A percentile compares a stretch with the other conserved stretches of the same genome.
These are phyloP conservation scores for Yamadazyma oceani DNA, from an alignment of 1,139 yeast genomes.

Conservation along the genomic window DNA sequence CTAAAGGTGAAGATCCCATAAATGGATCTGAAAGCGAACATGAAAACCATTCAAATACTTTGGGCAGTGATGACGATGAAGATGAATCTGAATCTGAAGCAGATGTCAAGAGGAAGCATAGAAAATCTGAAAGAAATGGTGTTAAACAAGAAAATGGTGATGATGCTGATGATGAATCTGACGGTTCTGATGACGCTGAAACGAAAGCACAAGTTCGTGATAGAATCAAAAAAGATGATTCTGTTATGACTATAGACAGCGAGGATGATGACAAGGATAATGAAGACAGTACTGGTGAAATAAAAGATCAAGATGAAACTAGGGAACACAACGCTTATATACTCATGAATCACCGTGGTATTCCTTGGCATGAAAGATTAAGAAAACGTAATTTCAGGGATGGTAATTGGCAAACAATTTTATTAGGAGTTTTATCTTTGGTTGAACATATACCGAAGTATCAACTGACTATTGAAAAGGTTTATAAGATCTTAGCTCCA, in stretches of 20 bases:
- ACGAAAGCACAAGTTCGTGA: too few species aligned
- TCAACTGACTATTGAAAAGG: constrained; percentile 43
- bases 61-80: constrained; percentile 26
- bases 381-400: constrained; percentile 74
- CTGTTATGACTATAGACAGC: too few species aligned
- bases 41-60: constrained; percentile 21
- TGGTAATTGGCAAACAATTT: constrained; percentile 81
- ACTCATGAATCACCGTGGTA: constrained; percentile 59
- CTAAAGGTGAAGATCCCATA: constrained; percentile 19
- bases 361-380: constrained; percentile 76
- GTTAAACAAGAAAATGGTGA: constrained; percentile 27
- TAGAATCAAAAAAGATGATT: constrained; percentile 8
- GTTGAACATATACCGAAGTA: constrained; percentile 62
- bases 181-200: constrained; percentile 16
- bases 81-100: constrained; percentile 16
- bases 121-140: constrained; percentile 24
- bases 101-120: constrained; percentile 4
- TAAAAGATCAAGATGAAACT: constrained; percentile 24
- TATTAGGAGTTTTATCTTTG: constrained; percentile 68
- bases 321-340: constrained; percentile 52
- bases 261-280: constrained; percentile 23
- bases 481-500: constrained; percentile 60
- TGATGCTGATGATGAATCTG: constrained; percentile 18
- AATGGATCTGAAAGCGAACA: constrained; percentile 27
- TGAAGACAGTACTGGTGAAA: constrained; percentile 27